A percentile compares a stretch with the other conserved stretches of the same genome.
Conservation (phyloP, 1,284 basidiomycete species). For the Fomitopsis palustris region DNA sequence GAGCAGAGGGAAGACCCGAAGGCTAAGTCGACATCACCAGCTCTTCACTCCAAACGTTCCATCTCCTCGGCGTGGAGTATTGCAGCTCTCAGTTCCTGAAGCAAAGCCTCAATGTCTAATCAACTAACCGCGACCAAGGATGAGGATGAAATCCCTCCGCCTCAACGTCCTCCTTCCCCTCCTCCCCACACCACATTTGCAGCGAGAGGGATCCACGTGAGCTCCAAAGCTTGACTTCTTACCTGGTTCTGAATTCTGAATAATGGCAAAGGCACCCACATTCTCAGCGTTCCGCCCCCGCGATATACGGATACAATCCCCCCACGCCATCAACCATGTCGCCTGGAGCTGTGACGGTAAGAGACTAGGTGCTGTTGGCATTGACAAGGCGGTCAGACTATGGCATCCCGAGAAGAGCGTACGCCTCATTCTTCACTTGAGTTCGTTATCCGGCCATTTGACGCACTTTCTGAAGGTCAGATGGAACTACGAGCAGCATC, state of each 20-base stretch:
- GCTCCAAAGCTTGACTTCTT: slow-evolving; percentile 24
- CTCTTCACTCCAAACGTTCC: too few species aligned
- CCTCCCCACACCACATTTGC: slow-evolving; percentile 67
- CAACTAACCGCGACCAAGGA: slow-evolving; percentile 14
- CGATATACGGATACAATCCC: slow-evolving; percentile 62
- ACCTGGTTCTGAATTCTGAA: slow-evolving; percentile 11
- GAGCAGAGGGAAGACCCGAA: too few species aligned
- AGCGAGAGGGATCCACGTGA: slow-evolving; percentile 68
- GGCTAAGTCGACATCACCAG: too few species aligned
- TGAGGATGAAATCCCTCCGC: slow-evolving; percentile 58
- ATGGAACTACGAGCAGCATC: slow-evolving; percentile 64
- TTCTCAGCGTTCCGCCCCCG: slow-evolving; percentile 77
- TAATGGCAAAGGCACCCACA: slow-evolving; percentile 53
- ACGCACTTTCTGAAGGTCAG: slow-evolving; percentile 31
- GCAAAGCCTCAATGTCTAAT: slow-evolving; percentile 9
- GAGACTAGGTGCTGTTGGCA: slow-evolving; percentile 71
- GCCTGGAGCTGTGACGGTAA: slow-evolving; percentile 82
- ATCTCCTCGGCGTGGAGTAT: background rate
- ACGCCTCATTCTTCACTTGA: slow-evolving; percentile 22
- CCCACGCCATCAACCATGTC: slow-evolving; percentile 67
- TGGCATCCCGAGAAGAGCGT: slow-evolving; percentile 77
- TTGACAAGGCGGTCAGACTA: slow-evolving; percentile 71
- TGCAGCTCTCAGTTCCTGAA: background rate
- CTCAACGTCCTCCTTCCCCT: slow-evolving; percentile 71
- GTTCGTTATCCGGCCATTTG: background rate